Base-by-base conservation (phyloP, 345 rosid species). In the Viola odorata region DNA sequence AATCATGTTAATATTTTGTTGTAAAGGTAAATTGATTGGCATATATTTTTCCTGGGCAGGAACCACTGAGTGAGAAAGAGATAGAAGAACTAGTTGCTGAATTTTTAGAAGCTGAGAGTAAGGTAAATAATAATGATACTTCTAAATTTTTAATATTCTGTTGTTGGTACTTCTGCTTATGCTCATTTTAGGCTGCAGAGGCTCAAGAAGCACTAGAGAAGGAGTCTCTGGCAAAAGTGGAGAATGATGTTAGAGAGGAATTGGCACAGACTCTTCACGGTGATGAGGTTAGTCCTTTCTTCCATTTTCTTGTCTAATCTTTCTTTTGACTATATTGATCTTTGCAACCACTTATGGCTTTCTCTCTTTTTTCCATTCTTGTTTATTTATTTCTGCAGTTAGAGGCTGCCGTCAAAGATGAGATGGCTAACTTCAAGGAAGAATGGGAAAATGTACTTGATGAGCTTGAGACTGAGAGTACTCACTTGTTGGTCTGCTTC, bases 201-300 rank as follows among this genome's bases (percentile, higher is more conserved):
- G 99, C 96, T 72, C 97, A 95, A 78, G 97, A 91, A 82, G 83
- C 97, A 60, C 94, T 95, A 55, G 99, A 95, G 74, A 75, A 81
- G 70, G 99, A 95, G 74, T 88, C 97, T 53, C 89, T 91, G 64
- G 72, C 82, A 58, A 85, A 63, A 74, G 78, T 91, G 60, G 96
- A 91, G 82, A 77, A 56, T 72, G 99, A 95, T 73, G 99, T 95
- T 58, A 81, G 88, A 72, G 87, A 82, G 80, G 99, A 95, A 78
- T 82, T 95, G 75, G 83, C 84, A 10, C 87, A 82, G 65, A 71
- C 81, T 51, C 80, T 82, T 53, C 73, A 62, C 45, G 94, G 85
- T 37, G 91, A 85, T 79, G 92, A 91, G 74, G 99, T 95, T 75
- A 78, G 73, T 73, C 68, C 42, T 54, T 63, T 73, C 39, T 66